Conservation (phyloP, 441 rosid genomes). For the Syzygium syzygioides region DNA sequence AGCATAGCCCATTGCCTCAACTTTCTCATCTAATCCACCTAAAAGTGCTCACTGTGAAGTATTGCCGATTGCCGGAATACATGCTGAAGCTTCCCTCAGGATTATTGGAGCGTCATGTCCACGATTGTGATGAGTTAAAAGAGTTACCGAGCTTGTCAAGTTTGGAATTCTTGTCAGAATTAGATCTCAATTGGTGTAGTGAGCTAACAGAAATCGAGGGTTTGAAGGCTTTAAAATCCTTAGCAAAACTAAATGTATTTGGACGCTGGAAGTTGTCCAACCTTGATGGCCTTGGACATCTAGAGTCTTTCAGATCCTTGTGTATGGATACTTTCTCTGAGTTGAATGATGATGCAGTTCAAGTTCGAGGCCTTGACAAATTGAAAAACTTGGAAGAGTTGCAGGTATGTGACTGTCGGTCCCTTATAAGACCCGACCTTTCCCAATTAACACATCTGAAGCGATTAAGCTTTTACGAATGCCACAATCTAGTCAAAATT, state of each 20-base stretch:
- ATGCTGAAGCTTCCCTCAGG: fast-evolving
- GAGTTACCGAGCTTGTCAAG: neutral
- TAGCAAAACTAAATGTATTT: fast-evolving
- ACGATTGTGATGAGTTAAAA: neutral
- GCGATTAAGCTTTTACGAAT: fast-evolving
- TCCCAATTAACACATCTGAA: neutral
- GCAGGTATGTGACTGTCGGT: fast-evolving
- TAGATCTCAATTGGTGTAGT: fast-evolving
- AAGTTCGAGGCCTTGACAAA: neutral
- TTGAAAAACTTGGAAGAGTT: neutral
- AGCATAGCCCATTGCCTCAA: neutral
- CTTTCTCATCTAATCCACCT: neutral
- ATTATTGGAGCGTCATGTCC: neutral
- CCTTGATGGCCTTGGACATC: neutral
- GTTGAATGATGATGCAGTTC: neutral
- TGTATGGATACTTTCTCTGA: too few species aligned
- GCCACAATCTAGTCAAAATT: neutral
- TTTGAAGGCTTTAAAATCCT: neutral
- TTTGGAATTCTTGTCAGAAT: neutral
- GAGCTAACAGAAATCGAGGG: neutral
- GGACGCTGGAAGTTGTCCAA: neutral
- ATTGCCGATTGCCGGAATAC: neutral
- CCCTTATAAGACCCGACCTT: neutral
- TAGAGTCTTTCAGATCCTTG: neutral
- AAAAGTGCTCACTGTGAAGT: fast-evolving